phyloP scores from a whole-genome alignment of 257 asterid species.

The Solanum appendiculatum region DNA sequence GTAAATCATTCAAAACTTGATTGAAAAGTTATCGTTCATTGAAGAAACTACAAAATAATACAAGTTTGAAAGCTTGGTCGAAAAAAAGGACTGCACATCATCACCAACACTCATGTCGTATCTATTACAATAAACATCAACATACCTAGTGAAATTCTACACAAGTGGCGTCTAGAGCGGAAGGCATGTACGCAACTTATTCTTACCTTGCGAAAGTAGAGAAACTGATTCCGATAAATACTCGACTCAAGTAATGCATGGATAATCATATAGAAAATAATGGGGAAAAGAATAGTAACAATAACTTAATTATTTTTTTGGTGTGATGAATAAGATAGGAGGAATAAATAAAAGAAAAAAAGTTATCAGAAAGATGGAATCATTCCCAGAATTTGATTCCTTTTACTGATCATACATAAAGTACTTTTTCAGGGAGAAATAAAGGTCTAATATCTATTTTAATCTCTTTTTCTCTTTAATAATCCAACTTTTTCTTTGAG shows the following conservation, averaged over 20 bases:
- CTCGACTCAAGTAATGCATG: background rate
- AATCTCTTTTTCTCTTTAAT: background rate
- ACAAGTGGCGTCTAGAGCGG: too few species aligned
- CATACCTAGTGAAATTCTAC: too few species aligned
- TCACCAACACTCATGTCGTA: too few species aligned
- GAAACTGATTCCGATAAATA: background rate
- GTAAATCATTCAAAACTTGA: background rate
- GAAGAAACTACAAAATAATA: too few species aligned
- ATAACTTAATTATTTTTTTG: too few species aligned
- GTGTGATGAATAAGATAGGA: background rate
- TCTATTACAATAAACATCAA: too few species aligned
- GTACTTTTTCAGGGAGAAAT: background rate
- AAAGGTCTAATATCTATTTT: background rate
- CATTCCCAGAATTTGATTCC: background rate
- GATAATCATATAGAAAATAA: too few species aligned
- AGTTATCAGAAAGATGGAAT: background rate
- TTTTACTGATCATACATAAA: background rate
- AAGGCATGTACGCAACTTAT: background rate
- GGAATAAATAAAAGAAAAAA: background rate
- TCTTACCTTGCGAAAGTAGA: background rate
- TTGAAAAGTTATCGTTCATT: too few species aligned
- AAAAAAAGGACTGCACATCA: too few species aligned
- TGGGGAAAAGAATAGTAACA: too few species aligned
- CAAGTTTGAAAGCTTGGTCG: background rate
- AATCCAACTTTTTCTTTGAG: background rate